Base-by-base conservation (phyloP, 2,329 filamentous ascomycete species). In the Cordyceps militaris region DNA sequence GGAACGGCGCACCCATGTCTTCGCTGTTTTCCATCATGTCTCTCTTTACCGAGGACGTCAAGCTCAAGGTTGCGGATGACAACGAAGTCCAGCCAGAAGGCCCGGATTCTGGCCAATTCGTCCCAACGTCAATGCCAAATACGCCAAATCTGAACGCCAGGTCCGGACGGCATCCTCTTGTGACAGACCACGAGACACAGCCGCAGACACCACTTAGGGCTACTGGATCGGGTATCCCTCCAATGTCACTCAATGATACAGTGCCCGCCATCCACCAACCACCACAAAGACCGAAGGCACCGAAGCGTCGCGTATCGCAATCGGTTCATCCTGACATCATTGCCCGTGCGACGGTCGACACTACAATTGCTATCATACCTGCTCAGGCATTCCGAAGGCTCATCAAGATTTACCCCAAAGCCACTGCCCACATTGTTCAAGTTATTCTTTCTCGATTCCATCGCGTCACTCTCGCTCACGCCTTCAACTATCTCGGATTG, bases 1-100 rank as follows among this genome's bases (percentile, higher is more conserved):
- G 94, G 67, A 99, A 99, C 66, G 94, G 94, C 14, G 92, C 94
- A 1, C 93, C 95, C 1, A 97, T 99, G 93, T 99, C 94, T 5
- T 99, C 94, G 0, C 74, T 99, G 2, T 99, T 99, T 71, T 97
- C 94, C 1, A 96, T 99, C 63, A 84, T 99, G 73, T 96, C 93
- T 2, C 78, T 99, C 0, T 99, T 99, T 68, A 99, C 94, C 3
- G 94, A 99, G 70, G 92, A 97, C 66, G 85, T 99, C 55, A 88
- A 89, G 63, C 76, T 99, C 34, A 83, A 85, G 23, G 82, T 86
- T 1, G 84, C 87, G n/a, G 85, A 89, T 4, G 82, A 86, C n/a
- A 68, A 74, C 0, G 63, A 68, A 3, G 13, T 8, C 14, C 43
- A 42, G 19, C 50, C 23, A 23, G 38, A 63, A 64, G n/a, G 70